Percentiles rank a stretch among this genome's conserved stretches.
Evolutionary conservation across 2,329 filamentous ascomycete species (phyloP).

Genomic region (Tolypocladium inflatum): DNA sequence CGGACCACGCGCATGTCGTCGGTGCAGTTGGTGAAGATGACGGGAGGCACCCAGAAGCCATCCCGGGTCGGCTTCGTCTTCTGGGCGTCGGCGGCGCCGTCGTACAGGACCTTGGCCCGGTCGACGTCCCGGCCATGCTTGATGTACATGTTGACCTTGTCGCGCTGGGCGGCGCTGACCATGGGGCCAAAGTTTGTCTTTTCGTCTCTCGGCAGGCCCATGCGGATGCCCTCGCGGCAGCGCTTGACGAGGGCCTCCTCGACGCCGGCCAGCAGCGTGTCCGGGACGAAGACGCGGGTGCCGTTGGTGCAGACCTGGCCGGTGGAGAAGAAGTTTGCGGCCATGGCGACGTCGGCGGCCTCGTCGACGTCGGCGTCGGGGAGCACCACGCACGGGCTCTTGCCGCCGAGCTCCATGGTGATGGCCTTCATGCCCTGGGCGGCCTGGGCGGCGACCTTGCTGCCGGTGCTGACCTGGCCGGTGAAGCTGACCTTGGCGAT

Average conservation of each 20-base stretch:
- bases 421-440: constrained; percentile 79
- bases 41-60: constrained; percentile 80
- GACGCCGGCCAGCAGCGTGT: constrained; percentile 54
- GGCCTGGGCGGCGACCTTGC: constrained; percentile 69
- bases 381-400: constrained; percentile 71
- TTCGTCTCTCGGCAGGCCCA: constrained; percentile 63
- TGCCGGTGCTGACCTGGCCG: constrained; percentile 74
- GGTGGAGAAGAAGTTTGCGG: constrained; percentile 87
- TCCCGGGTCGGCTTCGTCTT: constrained; percentile 37
- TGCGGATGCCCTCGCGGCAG: constrained; percentile 57
- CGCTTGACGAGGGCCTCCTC: constrained; percentile 51
- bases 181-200: constrained; percentile 78
- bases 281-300: constrained; percentile 75
- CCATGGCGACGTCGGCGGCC: constrained; percentile 85
- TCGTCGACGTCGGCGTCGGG: constrained; percentile 69
- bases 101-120: constrained; percentile 63
- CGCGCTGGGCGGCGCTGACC: constrained; percentile 62
- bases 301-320: constrained; percentile 93
- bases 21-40: constrained; percentile 77
- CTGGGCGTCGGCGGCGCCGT: constrained; percentile 52
- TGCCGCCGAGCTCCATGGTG: constrained; percentile 87
- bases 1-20: constrained; percentile 70
- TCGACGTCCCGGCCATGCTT: constrained; percentile 64
- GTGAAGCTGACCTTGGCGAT: constrained; percentile 88
- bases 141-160: constrained; percentile 74